These are phyloP conservation scores for Eragrostis curvula DNA, from an alignment of 176 grass and related monocot genomes.

Conservation along the genomic window DNA sequence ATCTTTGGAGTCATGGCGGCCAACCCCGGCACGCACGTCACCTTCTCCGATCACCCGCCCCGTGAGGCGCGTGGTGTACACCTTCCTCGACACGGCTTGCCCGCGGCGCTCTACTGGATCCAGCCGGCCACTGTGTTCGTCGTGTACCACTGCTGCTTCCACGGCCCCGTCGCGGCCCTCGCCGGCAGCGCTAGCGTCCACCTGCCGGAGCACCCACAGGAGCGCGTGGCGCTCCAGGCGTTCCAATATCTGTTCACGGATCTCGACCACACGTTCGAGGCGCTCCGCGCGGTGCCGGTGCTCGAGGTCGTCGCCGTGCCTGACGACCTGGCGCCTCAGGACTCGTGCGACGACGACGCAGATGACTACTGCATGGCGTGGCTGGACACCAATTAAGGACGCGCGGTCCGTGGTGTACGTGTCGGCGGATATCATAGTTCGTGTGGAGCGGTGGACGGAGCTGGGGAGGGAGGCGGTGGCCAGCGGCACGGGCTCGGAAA, in stretches of 20 bases:
- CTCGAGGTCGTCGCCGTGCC: constrained; percentile 27
- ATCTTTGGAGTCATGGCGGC: too few species aligned
- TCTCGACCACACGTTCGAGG: constrained; percentile 52
- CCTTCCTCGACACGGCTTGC: constrained; percentile 32
- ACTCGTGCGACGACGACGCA: neutral
- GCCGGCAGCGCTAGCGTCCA: neutral
- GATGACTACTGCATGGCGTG: constrained; percentile 35
- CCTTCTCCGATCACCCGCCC: constrained; percentile 52
- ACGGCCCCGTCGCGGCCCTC: constrained; percentile 42
- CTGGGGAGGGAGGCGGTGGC: too few species aligned
- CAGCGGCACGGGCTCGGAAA: too few species aligned
- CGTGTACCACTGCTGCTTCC: constrained; percentile 64
- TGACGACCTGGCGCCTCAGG: neutral
- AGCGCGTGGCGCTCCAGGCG: neutral
- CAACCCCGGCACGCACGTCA: constrained; percentile 27
- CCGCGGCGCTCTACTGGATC: constrained; percentile 50
- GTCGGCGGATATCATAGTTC: neutral
- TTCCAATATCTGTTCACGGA: constrained; percentile 18
- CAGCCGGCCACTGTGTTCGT: constrained; percentile 56
- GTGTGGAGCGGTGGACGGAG: too few species aligned
- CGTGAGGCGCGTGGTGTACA: constrained; percentile 63
- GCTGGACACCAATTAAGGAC: constrained; percentile 41
- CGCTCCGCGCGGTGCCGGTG: constrained; percentile 23
- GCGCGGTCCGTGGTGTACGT: constrained; percentile 62
- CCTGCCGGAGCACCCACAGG: constrained; percentile 24